These are phyloP conservation scores for Komagataella populi DNA, from an alignment of 805 yeast species.

Conservation along the genomic window DNA sequence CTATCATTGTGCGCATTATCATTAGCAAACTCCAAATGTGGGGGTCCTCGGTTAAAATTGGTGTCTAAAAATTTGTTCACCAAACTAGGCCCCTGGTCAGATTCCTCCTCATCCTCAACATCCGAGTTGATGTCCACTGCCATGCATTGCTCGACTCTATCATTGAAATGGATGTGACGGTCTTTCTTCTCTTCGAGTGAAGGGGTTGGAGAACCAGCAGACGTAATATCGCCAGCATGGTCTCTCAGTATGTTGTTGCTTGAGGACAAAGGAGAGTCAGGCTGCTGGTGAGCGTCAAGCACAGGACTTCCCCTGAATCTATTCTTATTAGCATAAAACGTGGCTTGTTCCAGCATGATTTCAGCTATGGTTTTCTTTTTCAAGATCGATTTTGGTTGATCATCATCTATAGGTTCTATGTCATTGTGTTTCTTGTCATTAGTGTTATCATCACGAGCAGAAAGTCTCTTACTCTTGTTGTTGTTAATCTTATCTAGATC, in stretches of 20 bases:
- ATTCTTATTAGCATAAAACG: conserved; percentile 11
- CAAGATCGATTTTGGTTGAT: conserved; percentile 61
- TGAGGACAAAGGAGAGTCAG: background rate
- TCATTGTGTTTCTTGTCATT: background rate
- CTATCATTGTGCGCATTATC: conserved; percentile 15
- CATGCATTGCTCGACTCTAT: conserved; percentile 88
- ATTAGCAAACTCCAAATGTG: conserved; percentile 7
- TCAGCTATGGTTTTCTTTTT: conserved; percentile 81
- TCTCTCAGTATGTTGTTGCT: background rate
- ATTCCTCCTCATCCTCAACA: conserved; percentile 9
- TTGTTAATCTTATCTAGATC: background rate
- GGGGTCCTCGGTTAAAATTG: background rate
- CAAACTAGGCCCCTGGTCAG: background rate
- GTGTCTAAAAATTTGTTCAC: background rate
- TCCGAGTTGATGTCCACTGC: conserved; percentile 37
- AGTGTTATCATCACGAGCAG: background rate
- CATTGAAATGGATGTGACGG: conserved; percentile 85
- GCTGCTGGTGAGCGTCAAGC: conserved; percentile 11
- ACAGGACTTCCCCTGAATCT: conserved; percentile 18
- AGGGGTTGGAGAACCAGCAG: background rate
- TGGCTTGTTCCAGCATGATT: conserved; percentile 52
- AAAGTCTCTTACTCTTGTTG: background rate
- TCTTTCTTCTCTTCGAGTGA: conserved; percentile 17
- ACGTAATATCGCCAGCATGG: background rate
- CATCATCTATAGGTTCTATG: background rate